A percentile compares a stretch with the other conserved stretches of the same genome.
Conservation (phyloP, 75 land plant genomes). For the Picea glauca region DNA sequence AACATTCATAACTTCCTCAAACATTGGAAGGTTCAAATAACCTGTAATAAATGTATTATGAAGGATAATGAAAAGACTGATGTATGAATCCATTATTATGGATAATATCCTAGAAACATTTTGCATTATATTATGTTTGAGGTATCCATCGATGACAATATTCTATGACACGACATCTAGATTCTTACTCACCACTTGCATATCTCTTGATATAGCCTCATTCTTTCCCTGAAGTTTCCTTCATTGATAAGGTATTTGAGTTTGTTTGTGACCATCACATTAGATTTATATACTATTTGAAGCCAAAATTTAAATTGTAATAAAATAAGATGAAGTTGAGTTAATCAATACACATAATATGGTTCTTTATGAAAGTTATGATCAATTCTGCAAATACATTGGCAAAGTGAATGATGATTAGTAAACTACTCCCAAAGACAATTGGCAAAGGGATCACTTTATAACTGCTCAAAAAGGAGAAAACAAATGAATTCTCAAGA, state of each 20-base stretch:
- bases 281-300: too few relatives aligned
- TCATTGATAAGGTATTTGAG: neutral
- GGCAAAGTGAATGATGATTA: too few relatives aligned
- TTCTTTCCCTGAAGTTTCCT: constrained; percentile 68
- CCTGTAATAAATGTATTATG: constrained; percentile 70
- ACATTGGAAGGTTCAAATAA: constrained; percentile 56
- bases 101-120: constrained; percentile 62
- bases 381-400: too few relatives aligned
- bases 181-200: constrained; percentile 39
- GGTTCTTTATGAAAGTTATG: too few relatives aligned
- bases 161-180: constrained; percentile 86
- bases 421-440: too few relatives aligned
- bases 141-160: constrained; percentile 73
- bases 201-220: constrained; percentile 52
- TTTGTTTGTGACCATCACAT: too few relatives aligned
- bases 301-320: too few relatives aligned
- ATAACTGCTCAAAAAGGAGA: too few relatives aligned
- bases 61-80: constrained; percentile 69
- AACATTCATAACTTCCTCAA: constrained; percentile 56
- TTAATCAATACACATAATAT: too few relatives aligned
- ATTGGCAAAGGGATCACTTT: too few relatives aligned
- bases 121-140: constrained; percentile 76
- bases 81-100: constrained; percentile 60
- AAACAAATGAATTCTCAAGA: too few relatives aligned
- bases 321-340: too few relatives aligned